These are phyloP conservation scores for Agrocybe praecox DNA, from an alignment of 768 basidiomycete species.

Conservation along the genomic window DNA sequence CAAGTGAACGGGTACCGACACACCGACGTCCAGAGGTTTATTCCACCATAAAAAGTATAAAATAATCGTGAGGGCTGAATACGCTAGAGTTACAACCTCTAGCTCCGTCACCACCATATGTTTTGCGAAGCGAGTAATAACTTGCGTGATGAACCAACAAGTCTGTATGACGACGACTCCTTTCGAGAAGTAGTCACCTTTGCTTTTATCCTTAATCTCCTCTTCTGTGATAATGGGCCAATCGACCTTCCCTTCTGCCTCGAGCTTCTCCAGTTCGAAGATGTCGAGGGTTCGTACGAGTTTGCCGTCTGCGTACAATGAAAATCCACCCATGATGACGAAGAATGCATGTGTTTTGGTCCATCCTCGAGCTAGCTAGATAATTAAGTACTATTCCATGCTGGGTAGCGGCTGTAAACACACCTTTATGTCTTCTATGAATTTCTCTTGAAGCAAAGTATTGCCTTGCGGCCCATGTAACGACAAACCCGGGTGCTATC, in stretches of 20 bases:
- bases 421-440: neutral
- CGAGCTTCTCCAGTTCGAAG: neutral
- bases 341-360: neutral
- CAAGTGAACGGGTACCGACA: neutral
- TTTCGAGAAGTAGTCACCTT: neutral
- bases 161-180: neutral
- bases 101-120: neutral
- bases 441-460: neutral
- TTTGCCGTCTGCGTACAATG: neutral
- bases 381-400: neutral
- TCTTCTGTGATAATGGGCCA: neutral
- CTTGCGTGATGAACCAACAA: neutral
- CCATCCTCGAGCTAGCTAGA: neutral
- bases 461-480: neutral
- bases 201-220: neutral
- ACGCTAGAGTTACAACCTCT: neutral
- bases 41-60: constrained; percentile 1
- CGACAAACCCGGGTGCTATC: neutral
- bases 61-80: neutral
- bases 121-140: neutral
- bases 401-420: neutral
- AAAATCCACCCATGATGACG: neutral
- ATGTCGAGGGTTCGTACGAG: neutral
- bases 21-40: neutral
- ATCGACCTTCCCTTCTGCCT: neutral